phyloP scores from a whole-genome alignment of 2,329 filamentous ascomycete species.

The Fusarium stilboides region DNA sequence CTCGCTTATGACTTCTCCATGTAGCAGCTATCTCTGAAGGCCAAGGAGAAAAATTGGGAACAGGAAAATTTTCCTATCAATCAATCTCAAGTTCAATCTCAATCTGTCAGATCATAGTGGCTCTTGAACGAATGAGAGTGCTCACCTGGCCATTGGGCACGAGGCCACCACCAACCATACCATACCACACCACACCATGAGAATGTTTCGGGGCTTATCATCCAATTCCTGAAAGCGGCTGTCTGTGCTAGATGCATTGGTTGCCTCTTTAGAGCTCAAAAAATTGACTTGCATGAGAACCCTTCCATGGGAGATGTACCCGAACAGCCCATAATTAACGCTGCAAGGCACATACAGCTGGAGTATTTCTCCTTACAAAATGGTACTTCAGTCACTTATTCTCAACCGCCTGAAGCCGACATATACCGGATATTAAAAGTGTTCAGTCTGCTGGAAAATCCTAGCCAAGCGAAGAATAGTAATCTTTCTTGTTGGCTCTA shows the following conservation, averaged over 20 bases:
- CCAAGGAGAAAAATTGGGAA: conserved; percentile 19
- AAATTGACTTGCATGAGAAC: conserved; percentile 43
- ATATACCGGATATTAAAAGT: conserved; percentile 11
- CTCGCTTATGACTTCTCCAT: conserved; percentile 32
- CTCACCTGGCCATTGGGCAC: conserved; percentile 36
- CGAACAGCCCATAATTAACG: conserved; percentile 17
- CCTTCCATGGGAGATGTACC: conserved; percentile 10
- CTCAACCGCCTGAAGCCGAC: conserved; percentile 23
- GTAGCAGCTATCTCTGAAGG: conserved; percentile 3
- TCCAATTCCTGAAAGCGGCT: conserved; percentile 38
- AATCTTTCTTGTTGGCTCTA: conserved; percentile 31
- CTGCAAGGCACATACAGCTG: conserved; percentile 39
- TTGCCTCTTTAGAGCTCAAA: conserved; percentile 35
- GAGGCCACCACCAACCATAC: conserved; percentile 27
- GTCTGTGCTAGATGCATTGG: conserved; percentile 31
- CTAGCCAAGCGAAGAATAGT: conserved; percentile 22
- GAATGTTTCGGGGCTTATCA: conserved; percentile 26
- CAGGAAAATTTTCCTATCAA: conserved; percentile 29
- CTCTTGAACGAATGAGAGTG: conserved; percentile 40
- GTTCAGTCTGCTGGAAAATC: conserved; percentile 15
- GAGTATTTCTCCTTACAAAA: conserved; percentile 5
- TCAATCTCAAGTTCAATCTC: conserved; percentile 11
- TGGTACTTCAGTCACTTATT: not conserved
- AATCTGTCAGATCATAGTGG: conserved; percentile 47
- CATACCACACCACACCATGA: conserved; percentile 27